These are phyloP conservation scores for Funneliformis geosporum DNA, from an alignment of 192 early-diverging fungal genomes.

Conservation along the genomic window DNA sequence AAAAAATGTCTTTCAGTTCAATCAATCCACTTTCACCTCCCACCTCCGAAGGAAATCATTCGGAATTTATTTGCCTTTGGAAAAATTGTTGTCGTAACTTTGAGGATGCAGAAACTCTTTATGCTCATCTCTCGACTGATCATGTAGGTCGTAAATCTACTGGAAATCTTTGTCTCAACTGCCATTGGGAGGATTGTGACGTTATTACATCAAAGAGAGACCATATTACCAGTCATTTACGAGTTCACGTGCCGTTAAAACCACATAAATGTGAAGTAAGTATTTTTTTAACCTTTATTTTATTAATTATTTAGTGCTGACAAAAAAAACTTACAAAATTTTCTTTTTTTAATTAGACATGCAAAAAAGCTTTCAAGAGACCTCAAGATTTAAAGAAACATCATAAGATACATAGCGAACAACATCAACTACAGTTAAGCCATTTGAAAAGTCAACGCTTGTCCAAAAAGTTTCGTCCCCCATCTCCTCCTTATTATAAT, in stretches of 20 bases:
- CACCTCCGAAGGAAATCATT: background rate
- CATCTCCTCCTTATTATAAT: slow-evolving; percentile 37
- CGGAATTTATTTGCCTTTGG: slow-evolving; percentile 47
- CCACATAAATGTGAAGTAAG: slow-evolving; percentile 81
- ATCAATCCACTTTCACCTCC: background rate
- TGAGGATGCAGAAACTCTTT: slow-evolving; percentile 80
- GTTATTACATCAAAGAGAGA: slow-evolving; percentile 82
- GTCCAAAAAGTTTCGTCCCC: slow-evolving; percentile 13
- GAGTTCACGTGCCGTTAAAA: slow-evolving; percentile 91
- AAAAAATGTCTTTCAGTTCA: background rate
- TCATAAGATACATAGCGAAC: slow-evolving; percentile 73
- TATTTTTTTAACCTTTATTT: background rate
- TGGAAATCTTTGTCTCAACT: slow-evolving; percentile 84
- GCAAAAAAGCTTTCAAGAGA: slow-evolving; percentile 85
- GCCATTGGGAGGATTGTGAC: slow-evolving; percentile 86
- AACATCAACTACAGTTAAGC: slow-evolving; percentile 29
- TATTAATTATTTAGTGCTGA: background rate
- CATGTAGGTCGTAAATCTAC: slow-evolving; percentile 91
- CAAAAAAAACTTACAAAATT: background rate
- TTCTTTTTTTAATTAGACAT: slow-evolving; percentile 49
- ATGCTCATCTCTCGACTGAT: slow-evolving; percentile 79
- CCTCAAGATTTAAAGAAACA: slow-evolving; percentile 96
- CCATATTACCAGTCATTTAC: slow-evolving; percentile 94
- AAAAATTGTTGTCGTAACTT: slow-evolving; percentile 52
- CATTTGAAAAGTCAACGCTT: slow-evolving; percentile 11